phyloP scores from a whole-genome alignment of 2,329 filamentous ascomycete species.

The Alternaria sp. region DNA sequence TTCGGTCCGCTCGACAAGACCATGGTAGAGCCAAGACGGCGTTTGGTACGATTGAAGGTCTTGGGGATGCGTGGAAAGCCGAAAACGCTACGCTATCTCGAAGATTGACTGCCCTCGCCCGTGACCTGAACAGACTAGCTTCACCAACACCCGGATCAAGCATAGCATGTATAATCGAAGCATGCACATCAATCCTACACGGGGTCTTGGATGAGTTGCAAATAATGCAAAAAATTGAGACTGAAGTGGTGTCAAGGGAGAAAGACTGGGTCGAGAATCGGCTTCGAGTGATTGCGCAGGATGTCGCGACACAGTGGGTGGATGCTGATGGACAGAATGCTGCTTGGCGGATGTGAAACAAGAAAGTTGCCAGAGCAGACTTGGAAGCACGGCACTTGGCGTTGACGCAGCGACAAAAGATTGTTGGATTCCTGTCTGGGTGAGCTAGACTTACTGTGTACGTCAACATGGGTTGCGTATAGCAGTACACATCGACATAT shows the following conservation, averaged over 20 bases:
- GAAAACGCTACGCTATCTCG: conserved; percentile 46
- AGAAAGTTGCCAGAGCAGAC: background rate
- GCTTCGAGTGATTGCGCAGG: conserved; percentile 38
- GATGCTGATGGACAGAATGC: conserved; percentile 23
- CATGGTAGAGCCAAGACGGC: conserved; percentile 11
- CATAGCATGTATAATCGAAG: conserved; percentile 40
- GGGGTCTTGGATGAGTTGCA: conserved; percentile 47
- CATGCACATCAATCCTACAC: conserved; percentile 40
- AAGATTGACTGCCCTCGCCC: conserved; percentile 42
- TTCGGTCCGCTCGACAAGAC: conserved; percentile 32
- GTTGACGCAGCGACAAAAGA: background rate
- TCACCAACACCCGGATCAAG: conserved; percentile 43
- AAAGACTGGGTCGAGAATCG: conserved; percentile 48
- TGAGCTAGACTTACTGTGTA: background rate
- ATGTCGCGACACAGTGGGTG: conserved; percentile 17
- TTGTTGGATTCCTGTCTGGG: background rate
- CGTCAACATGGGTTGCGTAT: background rate
- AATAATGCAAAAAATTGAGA: conserved; percentile 45
- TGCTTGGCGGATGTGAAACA: conserved; percentile 37
- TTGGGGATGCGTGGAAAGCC: conserved; percentile 46
- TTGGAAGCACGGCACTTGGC: background rate
- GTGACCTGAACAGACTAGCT: conserved; percentile 43
- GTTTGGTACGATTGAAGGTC: conserved; percentile 36
- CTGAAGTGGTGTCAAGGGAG: conserved; percentile 41
- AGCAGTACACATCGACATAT: background rate